Conservation (phyloP, 2,329 filamentous ascomycete genomes). For the Curvularia eragrostidis region DNA sequence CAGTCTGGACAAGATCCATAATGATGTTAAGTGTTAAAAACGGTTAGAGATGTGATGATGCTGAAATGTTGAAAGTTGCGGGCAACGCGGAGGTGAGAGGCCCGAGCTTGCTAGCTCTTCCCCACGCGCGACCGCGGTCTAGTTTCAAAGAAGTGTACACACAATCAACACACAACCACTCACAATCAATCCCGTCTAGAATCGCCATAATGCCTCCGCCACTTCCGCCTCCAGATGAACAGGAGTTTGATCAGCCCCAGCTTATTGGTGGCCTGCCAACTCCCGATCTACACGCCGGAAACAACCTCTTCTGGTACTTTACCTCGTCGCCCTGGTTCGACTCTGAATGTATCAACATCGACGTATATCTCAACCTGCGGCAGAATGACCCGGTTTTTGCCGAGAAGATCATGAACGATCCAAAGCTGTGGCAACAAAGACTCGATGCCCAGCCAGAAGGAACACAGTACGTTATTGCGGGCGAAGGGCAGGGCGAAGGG, state of each 20-base stretch:
- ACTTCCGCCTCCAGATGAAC: constrained; percentile 43
- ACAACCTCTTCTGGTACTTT: constrained; percentile 66
- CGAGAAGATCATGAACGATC: constrained; percentile 60
- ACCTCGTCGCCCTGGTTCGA: constrained; percentile 70
- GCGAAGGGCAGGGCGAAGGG: constrained; percentile 61
- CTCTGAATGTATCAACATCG: constrained; percentile 63
- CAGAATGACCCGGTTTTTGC: constrained; percentile 52
- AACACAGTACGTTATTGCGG: constrained; percentile 65
- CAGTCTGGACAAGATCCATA: constrained; percentile 93
- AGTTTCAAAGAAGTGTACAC: constrained; percentile 4
- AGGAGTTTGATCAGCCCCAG: constrained; percentile 37
- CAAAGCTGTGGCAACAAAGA: constrained; percentile 62
- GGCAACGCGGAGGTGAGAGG: constrained; percentile 34
- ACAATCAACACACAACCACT: constrained; percentile 1
- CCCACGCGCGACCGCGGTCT: constrained; percentile 1
- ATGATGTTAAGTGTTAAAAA: constrained; percentile 26
- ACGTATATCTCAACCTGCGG: constrained; percentile 60
- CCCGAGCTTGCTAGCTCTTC: constrained; percentile 16
- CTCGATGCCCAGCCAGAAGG: constrained; percentile 61
- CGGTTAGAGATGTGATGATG: constrained; percentile 1
- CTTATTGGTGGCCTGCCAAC: constrained; percentile 30
- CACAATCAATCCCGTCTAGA: constrained; percentile 10
- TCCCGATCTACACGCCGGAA: constrained; percentile 34
- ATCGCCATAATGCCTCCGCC: constrained; percentile 35
- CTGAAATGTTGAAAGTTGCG: constrained; percentile 23